These are phyloP conservation scores for Malbranchea zuffiana DNA, from an alignment of 2,329 filamentous ascomycete species.

Conservation along the genomic window DNA sequence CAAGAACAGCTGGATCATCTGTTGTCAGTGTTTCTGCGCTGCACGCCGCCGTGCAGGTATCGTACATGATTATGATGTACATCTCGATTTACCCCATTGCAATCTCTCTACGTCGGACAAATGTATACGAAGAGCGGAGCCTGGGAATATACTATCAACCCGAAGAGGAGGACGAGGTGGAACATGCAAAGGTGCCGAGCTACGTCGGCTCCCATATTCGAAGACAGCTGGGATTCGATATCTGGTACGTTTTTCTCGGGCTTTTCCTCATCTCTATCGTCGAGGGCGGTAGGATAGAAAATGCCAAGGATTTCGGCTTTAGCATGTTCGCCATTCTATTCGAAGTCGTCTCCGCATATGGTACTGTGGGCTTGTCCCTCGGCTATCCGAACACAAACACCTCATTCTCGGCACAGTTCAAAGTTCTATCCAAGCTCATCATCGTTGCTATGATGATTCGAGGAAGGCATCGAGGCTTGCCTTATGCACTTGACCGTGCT, in stretches of 20 bases:
- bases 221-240: conserved; percentile 85
- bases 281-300: conserved; percentile 62
- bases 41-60: conserved; percentile 84
- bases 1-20: conserved; percentile 80
- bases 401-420: conserved; percentile 75
- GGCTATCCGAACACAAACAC: conserved; percentile 67
- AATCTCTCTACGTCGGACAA: conserved; percentile 85
- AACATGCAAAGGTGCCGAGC: conserved; percentile 51
- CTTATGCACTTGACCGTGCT: conserved; percentile 58
- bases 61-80: conserved; percentile 99
- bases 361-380: conserved; percentile 82
- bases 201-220: conserved; percentile 89
- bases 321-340: conserved; percentile 63
- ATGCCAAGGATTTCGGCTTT: conserved; percentile 47
- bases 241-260: conserved; percentile 94
- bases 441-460: conserved; percentile 58
- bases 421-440: conserved; percentile 54
- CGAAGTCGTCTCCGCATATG: conserved; percentile 82
- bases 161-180: conserved; percentile 51
- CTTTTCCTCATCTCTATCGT: conserved; percentile 87
- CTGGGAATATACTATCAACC: conserved; percentile 60
- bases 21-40: conserved; percentile 66
- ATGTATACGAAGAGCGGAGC: conserved; percentile 80
- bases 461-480: conserved; percentile 53
- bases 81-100: conserved; percentile 95